These are phyloP conservation scores for Elsinoe necatrix DNA, from an alignment of 2,329 filamentous ascomycete genomes.

Conservation along the genomic window DNA sequence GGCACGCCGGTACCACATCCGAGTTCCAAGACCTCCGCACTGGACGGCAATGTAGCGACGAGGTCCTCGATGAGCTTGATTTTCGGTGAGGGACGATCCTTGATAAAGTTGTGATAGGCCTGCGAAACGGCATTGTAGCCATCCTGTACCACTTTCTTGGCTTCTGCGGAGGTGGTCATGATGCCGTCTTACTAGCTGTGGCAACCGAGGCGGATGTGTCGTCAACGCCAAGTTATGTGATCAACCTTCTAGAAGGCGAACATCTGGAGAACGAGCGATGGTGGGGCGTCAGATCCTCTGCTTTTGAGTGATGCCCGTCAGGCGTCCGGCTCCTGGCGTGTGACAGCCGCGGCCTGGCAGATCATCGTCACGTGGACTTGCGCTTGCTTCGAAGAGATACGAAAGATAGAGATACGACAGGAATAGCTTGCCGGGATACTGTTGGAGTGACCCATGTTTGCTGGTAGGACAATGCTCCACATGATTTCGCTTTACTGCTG, in stretches of 20 bases:
- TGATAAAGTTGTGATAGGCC: not conserved
- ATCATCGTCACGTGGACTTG: not conserved
- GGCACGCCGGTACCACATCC: not conserved
- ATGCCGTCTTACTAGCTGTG: not conserved
- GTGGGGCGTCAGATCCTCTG: not conserved
- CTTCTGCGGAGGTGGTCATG: not conserved
- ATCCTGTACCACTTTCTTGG: not conserved
- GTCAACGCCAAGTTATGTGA: not conserved
- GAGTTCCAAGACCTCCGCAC: not conserved
- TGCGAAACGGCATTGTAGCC: not conserved
- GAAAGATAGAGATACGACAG: not conserved
- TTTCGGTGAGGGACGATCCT: not conserved
- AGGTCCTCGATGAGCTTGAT: not conserved
- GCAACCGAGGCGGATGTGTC: not conserved
- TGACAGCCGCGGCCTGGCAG: not conserved
- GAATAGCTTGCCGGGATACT: not conserved
- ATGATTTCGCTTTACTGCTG: not conserved
- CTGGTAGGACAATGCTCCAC: not conserved
- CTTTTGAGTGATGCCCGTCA: not conserved
- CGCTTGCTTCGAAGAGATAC: not conserved
- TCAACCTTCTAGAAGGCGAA: not conserved
- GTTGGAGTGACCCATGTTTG: not conserved
- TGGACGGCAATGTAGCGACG: not conserved
- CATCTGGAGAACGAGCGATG: not conserved
- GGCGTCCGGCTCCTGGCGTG: not conserved